Percentiles rank a stretch among this genome's conserved stretches.
Conservation (phyloP, 495 filamentous ascomycete genomes). For the Xylaria palmicola region DNA sequence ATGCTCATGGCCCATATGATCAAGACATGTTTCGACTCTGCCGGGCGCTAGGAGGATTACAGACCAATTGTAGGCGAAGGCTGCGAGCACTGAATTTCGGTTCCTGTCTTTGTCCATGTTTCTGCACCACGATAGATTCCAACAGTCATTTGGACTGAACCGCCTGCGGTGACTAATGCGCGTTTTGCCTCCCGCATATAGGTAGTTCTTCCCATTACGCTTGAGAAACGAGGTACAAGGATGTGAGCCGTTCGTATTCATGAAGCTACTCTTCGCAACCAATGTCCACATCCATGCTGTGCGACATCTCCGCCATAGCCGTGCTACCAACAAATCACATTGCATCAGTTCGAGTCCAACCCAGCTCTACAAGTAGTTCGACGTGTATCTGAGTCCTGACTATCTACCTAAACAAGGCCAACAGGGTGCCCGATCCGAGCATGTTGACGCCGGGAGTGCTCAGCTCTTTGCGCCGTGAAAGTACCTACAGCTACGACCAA, state of each 20-base stretch:
- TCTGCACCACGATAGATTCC: not conserved
- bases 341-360: not conserved
- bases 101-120: not conserved
- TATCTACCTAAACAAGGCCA: no score
- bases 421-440: slow-evolving; percentile 10
- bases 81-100: no score
- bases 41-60: no score
- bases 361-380: not conserved
- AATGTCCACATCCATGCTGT: slow-evolving; percentile 12
- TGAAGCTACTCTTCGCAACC: not conserved
- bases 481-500: not conserved
- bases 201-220: not conserved
- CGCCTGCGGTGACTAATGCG: not conserved
- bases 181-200: not conserved
- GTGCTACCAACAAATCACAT: not conserved
- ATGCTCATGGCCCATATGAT: no score
- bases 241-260: slow-evolving; percentile 12
- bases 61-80: no score
- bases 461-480: not conserved
- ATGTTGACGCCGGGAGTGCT: not conserved
- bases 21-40: no score
- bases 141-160: not conserved
- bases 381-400: no score
- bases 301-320: slow-evolving; percentile 4
- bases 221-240: slow-evolving; percentile 3